Evolutionary conservation across 73 alveolate species (phyloP).

Genomic region (Effrenium voratum): DNA sequence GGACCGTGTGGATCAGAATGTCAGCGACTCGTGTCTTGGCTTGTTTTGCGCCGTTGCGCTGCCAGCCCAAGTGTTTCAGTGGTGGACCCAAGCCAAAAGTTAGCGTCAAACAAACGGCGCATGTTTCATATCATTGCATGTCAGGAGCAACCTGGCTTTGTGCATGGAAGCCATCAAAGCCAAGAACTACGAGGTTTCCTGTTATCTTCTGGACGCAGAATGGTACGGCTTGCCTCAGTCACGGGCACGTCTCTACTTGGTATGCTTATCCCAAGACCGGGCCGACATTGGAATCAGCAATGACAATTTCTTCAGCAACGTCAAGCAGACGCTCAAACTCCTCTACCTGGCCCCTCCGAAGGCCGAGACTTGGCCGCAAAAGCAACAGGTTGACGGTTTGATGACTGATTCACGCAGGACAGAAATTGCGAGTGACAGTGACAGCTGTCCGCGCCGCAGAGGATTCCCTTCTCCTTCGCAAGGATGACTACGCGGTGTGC

Average conservation of each 20-base stretch:
- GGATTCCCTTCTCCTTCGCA: not conserved
- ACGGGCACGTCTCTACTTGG: not conserved
- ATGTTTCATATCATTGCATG: no score
- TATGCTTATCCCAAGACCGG: not conserved
- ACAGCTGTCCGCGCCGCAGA: no score
- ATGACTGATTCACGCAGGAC: no score
- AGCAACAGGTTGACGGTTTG: no score
- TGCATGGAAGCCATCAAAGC: not conserved
- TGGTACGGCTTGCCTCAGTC: slow-evolving; percentile 7
- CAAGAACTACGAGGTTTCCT: not conserved
- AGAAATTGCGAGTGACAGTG: no score
- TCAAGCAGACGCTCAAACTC: not conserved
- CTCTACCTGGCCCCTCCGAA: not conserved
- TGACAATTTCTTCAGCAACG: not conserved
- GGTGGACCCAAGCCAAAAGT: no score
- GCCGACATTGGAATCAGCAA: not conserved
- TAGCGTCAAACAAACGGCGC: not conserved
- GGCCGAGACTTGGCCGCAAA: no score
- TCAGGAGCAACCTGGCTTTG: not conserved
- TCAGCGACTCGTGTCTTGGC: not conserved
- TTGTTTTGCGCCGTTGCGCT: not conserved
- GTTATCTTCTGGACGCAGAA: not conserved
- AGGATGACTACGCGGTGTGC: not conserved
- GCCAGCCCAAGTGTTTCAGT: not conserved
- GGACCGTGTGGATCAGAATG: not conserved